phyloP scores from a whole-genome alignment of 441 rosid genomes.

The Omphalea diandra region DNA sequence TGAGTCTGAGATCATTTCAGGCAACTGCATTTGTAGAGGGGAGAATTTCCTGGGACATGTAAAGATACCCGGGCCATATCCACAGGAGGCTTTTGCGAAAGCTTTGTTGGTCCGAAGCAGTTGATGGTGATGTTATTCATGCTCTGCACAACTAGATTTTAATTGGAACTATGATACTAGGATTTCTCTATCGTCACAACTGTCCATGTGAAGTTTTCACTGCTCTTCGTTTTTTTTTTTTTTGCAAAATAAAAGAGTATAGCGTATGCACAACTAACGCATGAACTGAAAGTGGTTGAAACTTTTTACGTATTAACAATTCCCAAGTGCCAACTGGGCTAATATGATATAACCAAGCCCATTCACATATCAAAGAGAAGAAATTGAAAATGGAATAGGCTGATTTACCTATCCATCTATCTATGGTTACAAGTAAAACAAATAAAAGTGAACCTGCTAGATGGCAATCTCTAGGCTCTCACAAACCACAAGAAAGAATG shows the following conservation, averaged over 20 bases:
- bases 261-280: constrained; percentile 20
- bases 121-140: constrained; percentile 28
- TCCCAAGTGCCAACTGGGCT: not conserved
- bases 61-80: constrained; percentile 22
- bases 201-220: not conserved
- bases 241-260: not conserved
- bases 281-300: constrained; percentile 18
- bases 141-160: constrained; percentile 14
- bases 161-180: constrained; percentile 9
- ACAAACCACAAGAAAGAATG: no score
- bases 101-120: constrained; percentile 36
- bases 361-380: no score
- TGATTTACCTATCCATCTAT: not conserved
- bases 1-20: not conserved
- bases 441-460: no score
- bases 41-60: constrained; percentile 16
- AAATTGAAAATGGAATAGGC: no score
- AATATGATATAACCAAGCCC: not conserved
- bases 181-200: not conserved
- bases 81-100: not conserved
- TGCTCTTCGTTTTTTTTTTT: not conserved
- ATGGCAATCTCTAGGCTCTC: no score
- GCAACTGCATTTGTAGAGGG: constrained; percentile 26
- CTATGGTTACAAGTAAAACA: no score
- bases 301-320: not conserved